Evolutionary conservation across 495 filamentous ascomycete genomes (phyloP).

Genomic region (Neohortaea acidophila): DNA sequence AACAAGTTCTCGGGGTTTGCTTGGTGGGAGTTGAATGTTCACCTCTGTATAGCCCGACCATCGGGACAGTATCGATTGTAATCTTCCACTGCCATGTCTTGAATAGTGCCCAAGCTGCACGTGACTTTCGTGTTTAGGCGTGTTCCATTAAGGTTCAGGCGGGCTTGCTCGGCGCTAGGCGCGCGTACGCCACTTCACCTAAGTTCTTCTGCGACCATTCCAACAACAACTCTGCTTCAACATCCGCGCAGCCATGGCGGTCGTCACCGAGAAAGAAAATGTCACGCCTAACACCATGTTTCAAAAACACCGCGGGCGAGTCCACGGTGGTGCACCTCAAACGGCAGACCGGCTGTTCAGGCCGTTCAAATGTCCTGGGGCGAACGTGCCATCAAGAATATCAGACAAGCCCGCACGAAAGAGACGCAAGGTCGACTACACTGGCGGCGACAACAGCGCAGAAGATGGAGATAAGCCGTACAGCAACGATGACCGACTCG

Average conservation of each 20-base stretch:
- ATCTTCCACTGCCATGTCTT: too few species aligned
- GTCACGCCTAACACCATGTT: conserved; percentile 3
- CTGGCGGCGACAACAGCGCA: conserved; percentile 56
- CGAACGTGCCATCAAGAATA: conserved; percentile 51
- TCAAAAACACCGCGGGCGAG: conserved; percentile 21
- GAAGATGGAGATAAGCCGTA: conserved; percentile 66
- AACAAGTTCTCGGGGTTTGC: too few species aligned
- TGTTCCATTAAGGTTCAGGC: too few species aligned
- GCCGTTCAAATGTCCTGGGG: conserved; percentile 89
- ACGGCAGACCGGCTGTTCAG: conserved; percentile 57
- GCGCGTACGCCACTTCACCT: too few species aligned
- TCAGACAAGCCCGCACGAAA: conserved; percentile 77
- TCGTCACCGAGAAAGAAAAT: conserved; percentile 14
- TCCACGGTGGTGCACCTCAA: conserved; percentile 31
- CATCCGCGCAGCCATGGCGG: conserved; percentile 6
- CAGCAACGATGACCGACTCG: conserved; percentile 75
- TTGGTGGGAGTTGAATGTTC: too few species aligned
- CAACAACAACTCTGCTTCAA: neutral
- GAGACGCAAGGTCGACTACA: conserved; percentile 77
- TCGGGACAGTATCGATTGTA: too few species aligned
- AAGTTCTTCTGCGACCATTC: neutral
- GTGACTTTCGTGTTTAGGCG: too few species aligned
- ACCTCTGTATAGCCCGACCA: too few species aligned
- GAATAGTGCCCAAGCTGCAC: too few species aligned
- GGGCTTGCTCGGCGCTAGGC: too few species aligned